phyloP scores from a whole-genome alignment of 2,329 filamentous ascomycete species.

The Bipolaris sorokiniana region DNA sequence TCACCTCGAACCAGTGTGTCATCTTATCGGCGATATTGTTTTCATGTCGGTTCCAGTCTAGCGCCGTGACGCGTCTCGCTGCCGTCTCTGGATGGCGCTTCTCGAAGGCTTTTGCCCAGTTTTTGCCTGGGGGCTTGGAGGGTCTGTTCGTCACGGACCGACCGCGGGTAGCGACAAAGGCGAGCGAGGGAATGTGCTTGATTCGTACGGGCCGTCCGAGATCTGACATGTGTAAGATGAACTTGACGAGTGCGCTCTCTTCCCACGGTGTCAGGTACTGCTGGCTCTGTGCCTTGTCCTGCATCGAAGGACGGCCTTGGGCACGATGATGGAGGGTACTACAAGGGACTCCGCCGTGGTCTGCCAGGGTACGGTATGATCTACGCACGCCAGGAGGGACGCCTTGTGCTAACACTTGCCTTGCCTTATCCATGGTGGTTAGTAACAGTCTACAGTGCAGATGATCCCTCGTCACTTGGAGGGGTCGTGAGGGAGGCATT shows the following conservation, averaged over 20 bases:
- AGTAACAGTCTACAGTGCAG: background rate
- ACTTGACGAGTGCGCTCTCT: slow-evolving; percentile 35
- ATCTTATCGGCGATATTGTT: slow-evolving; percentile 29
- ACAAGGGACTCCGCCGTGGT: slow-evolving; percentile 2
- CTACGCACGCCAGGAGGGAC: slow-evolving; percentile 3
- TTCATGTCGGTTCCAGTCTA: slow-evolving; percentile 30
- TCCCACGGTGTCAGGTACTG: slow-evolving; percentile 21
- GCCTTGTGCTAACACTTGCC: slow-evolving; percentile 2
- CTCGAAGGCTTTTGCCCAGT: slow-evolving; percentile 23
- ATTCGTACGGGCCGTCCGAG: slow-evolving; percentile 25
- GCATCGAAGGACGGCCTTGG: slow-evolving; percentile 5
- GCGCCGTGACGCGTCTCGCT: slow-evolving; percentile 20
- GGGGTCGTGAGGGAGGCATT: background rate
- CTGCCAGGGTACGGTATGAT: slow-evolving; percentile 7
- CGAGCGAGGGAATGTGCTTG: slow-evolving; percentile 27
- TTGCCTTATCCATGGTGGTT: slow-evolving; percentile 3
- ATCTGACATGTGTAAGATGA: slow-evolving; percentile 21
- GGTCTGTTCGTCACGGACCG: slow-evolving; percentile 13
- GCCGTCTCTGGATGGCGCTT: slow-evolving; percentile 22
- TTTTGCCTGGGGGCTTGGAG: slow-evolving; percentile 21
- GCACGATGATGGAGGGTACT: slow-evolving; percentile 4
- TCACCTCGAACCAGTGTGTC: slow-evolving; percentile 29
- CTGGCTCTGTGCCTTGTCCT: slow-evolving; percentile 28
- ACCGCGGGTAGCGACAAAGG: slow-evolving; percentile 18
- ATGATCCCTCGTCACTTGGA: background rate